Percentiles rank a stretch among this genome's conserved stretches.
phyloP scores from a whole-genome alignment of 2,329 filamentous ascomycete genomes.

The Didymosphaeria variabile region DNA sequence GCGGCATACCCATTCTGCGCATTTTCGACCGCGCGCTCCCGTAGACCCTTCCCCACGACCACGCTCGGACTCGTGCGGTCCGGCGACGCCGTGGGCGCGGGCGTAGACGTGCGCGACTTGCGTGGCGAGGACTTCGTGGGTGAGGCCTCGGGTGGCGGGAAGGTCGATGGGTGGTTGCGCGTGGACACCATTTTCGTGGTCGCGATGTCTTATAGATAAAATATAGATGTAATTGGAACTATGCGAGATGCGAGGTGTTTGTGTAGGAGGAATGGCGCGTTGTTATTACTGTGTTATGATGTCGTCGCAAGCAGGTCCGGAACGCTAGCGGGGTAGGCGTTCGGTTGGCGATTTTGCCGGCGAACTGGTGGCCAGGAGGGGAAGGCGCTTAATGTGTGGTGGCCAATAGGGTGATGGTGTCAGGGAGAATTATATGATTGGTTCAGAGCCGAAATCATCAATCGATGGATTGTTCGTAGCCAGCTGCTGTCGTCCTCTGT shows the following conservation, averaged over 20 bases:
- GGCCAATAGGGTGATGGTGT: background rate
- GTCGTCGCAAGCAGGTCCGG: background rate
- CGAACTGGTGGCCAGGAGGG: background rate
- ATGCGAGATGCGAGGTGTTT: background rate
- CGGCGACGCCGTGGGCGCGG: conserved; percentile 37
- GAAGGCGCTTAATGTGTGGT: conserved; percentile 5
- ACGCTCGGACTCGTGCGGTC: background rate
- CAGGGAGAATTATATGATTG: background rate
- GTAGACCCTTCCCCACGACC: background rate
- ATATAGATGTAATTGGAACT: background rate
- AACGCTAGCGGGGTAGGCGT: conserved; percentile 1
- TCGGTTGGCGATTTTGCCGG: conserved; percentile 22
- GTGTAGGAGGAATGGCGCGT: conserved; percentile 3
- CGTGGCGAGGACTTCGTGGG: conserved; percentile 43
- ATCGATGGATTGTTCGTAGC: background rate
- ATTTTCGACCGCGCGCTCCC: background rate
- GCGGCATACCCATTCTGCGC: background rate
- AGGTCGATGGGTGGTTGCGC: conserved; percentile 48
- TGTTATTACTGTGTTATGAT: conserved; percentile 17
- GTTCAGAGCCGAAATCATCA: background rate
- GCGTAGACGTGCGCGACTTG: conserved; percentile 44
- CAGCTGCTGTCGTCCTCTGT: background rate
- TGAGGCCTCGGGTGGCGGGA: conserved; percentile 46
- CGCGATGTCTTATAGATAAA: background rate
- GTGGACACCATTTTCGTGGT: conserved; percentile 49